Base-by-base conservation (phyloP, 495 filamentous ascomycete genomes). In the Jackrogersella multiformis region DNA sequence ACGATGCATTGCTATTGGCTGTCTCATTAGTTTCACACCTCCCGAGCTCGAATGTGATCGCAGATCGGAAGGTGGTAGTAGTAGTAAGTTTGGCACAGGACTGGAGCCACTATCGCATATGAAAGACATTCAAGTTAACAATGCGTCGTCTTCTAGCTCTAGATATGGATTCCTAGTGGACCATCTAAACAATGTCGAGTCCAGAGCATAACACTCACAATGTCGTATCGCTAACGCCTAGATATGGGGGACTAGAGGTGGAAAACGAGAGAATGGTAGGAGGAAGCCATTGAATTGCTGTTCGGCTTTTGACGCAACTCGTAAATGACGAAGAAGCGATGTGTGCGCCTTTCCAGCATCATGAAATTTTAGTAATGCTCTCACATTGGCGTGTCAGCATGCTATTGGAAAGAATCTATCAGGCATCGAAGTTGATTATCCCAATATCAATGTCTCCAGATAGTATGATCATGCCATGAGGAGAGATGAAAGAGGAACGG, bases 401-500 rank as follows among this genome's bases (percentile, higher is more conserved):
- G 8, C 13, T 20, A 38, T 62, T 24, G 1, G 5, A 30, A 56
- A 56, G 30, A 63, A 63, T 46, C 15, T 16, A 28, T 49, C 12
- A 10, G 39, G 24, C 41, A 21, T 24, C 23, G 26, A 30, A 30
- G 39, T 9, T 34, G 13, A 54, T 36, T 13, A 28, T 7, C 42
- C 4, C 26, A 24, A 41, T 16, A 52, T 30, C 23, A 44, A 20
- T 30, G 6, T 41, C 23, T 30, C 45, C 9, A 35, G 9, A 30
- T 38, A 38, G 21, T 7, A 32, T 16, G 28, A 45, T 53, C 48
- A 24, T 24, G 13, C 20, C 42, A 24, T 16, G 38, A 51, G 49
- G 45, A 36, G 35, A 45, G 18, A 39, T 56, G 30, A 56, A 30
- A 48, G 39, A 30, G 61, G 35, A 13, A 34, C n/a, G 46, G 28